These are phyloP conservation scores for Gymnopilus junonius DNA, from an alignment of 768 basidiomycete genomes.

Conservation along the genomic window DNA sequence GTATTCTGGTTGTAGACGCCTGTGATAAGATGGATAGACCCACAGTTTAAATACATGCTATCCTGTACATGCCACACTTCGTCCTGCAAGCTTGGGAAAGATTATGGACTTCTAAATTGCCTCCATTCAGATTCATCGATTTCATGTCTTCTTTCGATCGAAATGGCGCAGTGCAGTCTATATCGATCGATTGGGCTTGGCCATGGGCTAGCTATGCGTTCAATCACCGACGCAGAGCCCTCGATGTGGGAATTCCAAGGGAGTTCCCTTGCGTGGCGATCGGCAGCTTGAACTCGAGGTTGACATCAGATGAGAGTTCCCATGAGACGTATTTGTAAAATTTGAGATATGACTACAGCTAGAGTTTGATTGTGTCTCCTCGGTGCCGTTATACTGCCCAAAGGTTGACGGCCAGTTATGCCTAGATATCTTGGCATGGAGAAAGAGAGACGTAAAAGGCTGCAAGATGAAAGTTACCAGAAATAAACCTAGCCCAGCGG, in stretches of 20 bases:
- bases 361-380: neutral
- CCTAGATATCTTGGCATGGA: neutral
- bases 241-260: too few relatives aligned
- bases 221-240: neutral
- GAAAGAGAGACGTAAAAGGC: neutral
- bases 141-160: too few relatives aligned
- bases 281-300: neutral
- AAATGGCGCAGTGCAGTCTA: too few relatives aligned
- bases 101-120: too few relatives aligned
- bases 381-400: neutral
- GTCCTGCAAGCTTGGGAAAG: too few relatives aligned
- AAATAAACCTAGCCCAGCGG: neutral
- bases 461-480: neutral
- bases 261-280: neutral
- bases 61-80: too few relatives aligned
- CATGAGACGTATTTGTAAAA: neutral
- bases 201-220: too few relatives aligned
- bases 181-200: neutral
- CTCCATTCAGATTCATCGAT: too few relatives aligned
- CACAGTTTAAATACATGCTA: too few relatives aligned
- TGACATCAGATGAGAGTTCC: neutral
- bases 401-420: neutral
- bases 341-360: neutral
- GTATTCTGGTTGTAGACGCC: too few relatives aligned
- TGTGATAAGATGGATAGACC: too few relatives aligned